Evolutionary conservation across 2,329 filamentous ascomycete genomes (phyloP).

Genomic region (Aspergillus glaucus): DNA sequence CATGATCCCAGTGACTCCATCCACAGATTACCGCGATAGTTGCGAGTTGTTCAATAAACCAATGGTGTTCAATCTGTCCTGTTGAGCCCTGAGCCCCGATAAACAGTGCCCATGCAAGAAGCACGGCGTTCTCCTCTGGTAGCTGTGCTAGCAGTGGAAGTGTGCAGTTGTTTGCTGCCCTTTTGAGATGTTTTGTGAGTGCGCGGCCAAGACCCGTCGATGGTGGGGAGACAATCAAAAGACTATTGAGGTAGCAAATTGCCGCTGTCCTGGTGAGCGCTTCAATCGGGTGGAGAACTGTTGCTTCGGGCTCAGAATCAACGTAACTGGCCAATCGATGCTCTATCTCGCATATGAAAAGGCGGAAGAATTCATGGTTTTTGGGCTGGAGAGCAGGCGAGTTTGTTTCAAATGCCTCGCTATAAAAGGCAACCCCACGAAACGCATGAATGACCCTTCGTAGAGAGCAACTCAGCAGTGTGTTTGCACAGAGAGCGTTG

Average conservation of each 20-base stretch:
- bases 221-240: constrained; percentile 29
- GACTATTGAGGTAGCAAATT: constrained; percentile 26
- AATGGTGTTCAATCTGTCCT: constrained; percentile 21
- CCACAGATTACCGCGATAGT: constrained; percentile 19
- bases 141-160: constrained; percentile 9
- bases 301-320: constrained; percentile 11
- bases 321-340: constrained; percentile 35
- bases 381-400: constrained; percentile 12
- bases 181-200: constrained; percentile 24
- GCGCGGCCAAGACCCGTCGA: constrained; percentile 29
- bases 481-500: constrained; percentile 21
- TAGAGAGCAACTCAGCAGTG: constrained; percentile 23
- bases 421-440: constrained; percentile 29
- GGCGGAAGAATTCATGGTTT: constrained; percentile 29
- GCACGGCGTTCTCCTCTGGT: constrained; percentile 14
- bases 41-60: constrained; percentile 25
- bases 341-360: constrained; percentile 30
- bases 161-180: constrained; percentile 14
- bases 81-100: constrained; percentile 26
- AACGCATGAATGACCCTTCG: constrained; percentile 19
- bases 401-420: constrained; percentile 19
- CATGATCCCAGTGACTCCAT: constrained; percentile 26
- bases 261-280: constrained; percentile 24
- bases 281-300: constrained; percentile 21
- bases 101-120: constrained; percentile 29